Evolutionary conservation across 2,329 filamentous ascomycete genomes (phyloP).

Genomic region (Aspergillus sp.): DNA sequence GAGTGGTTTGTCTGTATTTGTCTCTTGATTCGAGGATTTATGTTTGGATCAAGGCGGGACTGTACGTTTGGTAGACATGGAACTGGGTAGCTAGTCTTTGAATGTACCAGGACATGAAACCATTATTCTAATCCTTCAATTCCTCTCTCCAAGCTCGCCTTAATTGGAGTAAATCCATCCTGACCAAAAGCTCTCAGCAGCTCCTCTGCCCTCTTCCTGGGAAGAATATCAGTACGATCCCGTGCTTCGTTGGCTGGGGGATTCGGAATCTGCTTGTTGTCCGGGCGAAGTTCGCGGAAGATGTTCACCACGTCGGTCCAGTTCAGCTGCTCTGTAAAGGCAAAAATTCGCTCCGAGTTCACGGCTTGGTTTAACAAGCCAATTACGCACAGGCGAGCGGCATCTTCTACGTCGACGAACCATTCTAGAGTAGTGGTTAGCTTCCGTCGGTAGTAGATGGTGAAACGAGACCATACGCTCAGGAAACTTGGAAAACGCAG

Average conservation of each 20-base stretch:
- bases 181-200: slow-evolving; percentile 21
- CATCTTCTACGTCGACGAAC: slow-evolving; percentile 43
- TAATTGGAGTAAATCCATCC: slow-evolving; percentile 21
- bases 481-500: slow-evolving; percentile 4
- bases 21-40: too few species aligned
- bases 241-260: slow-evolving; percentile 15
- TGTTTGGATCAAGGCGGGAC: too few species aligned
- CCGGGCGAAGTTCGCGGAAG: slow-evolving; percentile 34
- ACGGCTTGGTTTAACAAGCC: slow-evolving; percentile 43
- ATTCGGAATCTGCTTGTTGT: slow-evolving; percentile 25
- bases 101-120: neutral
- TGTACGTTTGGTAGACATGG: too few species aligned
- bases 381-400: slow-evolving; percentile 46
- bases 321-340: slow-evolving; percentile 41
- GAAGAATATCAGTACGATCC: slow-evolving; percentile 18
- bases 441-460: neutral
- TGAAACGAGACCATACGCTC: slow-evolving; percentile 7
- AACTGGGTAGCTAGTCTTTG: too few species aligned
- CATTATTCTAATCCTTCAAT: slow-evolving; percentile 2
- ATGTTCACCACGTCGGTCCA: slow-evolving; percentile 37
- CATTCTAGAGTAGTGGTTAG: slow-evolving; percentile 26
- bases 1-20: too few species aligned
- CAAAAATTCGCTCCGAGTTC: slow-evolving; percentile 46
- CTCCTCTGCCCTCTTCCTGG: slow-evolving; percentile 17
- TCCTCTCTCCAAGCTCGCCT: slow-evolving; percentile 12